Conservation (phyloP, 169 alveolate genomes). For the Cryptosporidium viatorum region DNA sequence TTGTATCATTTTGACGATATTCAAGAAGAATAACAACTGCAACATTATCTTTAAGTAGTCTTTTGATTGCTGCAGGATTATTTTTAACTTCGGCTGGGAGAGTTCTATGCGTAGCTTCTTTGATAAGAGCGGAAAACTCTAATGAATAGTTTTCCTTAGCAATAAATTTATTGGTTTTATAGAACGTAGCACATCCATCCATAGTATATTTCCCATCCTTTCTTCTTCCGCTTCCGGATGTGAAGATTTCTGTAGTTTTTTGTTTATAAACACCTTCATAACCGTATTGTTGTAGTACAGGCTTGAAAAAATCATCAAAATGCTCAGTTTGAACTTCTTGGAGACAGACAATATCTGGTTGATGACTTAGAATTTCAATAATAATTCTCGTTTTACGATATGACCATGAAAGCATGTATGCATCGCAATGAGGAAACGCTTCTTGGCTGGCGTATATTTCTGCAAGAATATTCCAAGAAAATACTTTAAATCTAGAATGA, state of each 20-base stretch:
- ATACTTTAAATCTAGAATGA: constrained; percentile 76
- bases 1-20: constrained; percentile 32
- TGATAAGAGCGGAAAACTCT: constrained; percentile 82
- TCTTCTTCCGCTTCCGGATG: constrained; percentile 82
- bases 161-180: constrained; percentile 78
- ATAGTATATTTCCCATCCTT: constrained; percentile 83
- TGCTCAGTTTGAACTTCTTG: constrained; percentile 85
- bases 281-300: constrained; percentile 79
- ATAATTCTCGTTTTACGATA: constrained; percentile 83
- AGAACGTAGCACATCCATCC: constrained; percentile 86
- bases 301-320: constrained; percentile 83
- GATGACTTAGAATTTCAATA: constrained; percentile 81
- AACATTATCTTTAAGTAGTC: constrained; percentile 83
- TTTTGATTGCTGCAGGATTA: constrained; percentile 78
- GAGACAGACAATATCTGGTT: constrained; percentile 84
- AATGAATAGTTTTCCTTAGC: constrained; percentile 81
- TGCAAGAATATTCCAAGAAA: constrained; percentile 84
- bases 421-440: constrained; percentile 86
- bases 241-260: constrained; percentile 83
- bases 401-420: constrained; percentile 85
- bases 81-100: constrained; percentile 80
- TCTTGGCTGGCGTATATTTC: constrained; percentile 85
- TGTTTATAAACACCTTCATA: constrained; percentile 84
- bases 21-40: constrained; percentile 81
- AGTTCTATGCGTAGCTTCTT: constrained; percentile 80